Conservation (phyloP, 2,329 filamentous ascomycete species). For the Diaporthe citrichinensis region DNA sequence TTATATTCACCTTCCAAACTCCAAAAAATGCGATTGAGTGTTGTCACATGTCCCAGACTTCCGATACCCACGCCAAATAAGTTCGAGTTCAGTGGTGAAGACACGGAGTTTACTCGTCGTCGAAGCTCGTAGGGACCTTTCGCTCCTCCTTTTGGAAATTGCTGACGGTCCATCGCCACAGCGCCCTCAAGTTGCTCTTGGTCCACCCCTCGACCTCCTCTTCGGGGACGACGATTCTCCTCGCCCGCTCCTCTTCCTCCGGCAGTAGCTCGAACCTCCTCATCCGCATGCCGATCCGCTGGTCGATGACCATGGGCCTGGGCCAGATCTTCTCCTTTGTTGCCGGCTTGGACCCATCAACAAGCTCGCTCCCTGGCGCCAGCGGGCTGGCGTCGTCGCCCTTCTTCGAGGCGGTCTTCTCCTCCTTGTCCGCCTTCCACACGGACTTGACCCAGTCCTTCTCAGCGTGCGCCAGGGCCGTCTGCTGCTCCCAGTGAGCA, state of each 20-base stretch:
- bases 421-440: slow-evolving; percentile 67
- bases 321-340: slow-evolving; percentile 81
- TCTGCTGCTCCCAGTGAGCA: slow-evolving; percentile 71
- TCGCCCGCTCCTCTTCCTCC: slow-evolving; percentile 78
- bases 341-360: slow-evolving; percentile 23
- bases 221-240: slow-evolving; percentile 73
- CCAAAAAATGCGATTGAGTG: slow-evolving; percentile 16
- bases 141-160: slow-evolving; percentile 57
- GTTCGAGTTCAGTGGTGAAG: not conserved
- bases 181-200: slow-evolving; percentile 69
- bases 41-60: not conserved
- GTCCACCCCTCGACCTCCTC: slow-evolving; percentile 80
- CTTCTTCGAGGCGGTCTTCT: slow-evolving; percentile 52
- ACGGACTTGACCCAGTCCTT: slow-evolving; percentile 87
- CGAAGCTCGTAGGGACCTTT: slow-evolving; percentile 55
- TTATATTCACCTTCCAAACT: slow-evolving; percentile 2
- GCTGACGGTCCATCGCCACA: slow-evolving; percentile 66
- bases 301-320: slow-evolving; percentile 80
- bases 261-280: slow-evolving; percentile 78
- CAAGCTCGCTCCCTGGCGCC: slow-evolving; percentile 31
- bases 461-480: slow-evolving; percentile 79
- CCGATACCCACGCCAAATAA: not conserved
- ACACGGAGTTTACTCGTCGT: slow-evolving; percentile 47
- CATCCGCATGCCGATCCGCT: slow-evolving; percentile 84
- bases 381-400: slow-evolving; percentile 39